Percentiles rank a stretch among this genome's conserved stretches.
These are phyloP conservation scores for Rhizomucor pusillus DNA, from an alignment of 371 early-diverging fungal genomes.

Conservation along the genomic window DNA sequence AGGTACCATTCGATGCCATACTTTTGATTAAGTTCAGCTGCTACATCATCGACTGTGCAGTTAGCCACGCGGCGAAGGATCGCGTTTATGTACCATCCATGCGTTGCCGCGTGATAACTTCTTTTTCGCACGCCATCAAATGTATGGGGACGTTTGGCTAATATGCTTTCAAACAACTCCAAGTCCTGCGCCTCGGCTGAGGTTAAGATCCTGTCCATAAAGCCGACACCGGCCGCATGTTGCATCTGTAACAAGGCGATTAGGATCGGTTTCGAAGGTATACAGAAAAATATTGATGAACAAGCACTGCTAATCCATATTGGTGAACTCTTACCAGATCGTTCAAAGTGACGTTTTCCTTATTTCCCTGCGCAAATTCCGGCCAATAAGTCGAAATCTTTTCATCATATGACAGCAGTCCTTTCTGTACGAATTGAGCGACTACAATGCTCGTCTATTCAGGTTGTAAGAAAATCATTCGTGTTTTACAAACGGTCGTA, in stretches of 20 bases:
- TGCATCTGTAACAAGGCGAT: conserved; percentile 31
- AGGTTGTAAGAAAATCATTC: too few relatives aligned
- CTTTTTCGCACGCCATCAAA: conserved; percentile 52
- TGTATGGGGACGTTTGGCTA: conserved; percentile 64
- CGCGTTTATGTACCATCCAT: conserved; percentile 77
- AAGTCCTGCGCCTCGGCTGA: conserved; percentile 30
- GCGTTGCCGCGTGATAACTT: conserved; percentile 64
- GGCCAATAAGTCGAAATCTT: conserved; percentile 70
- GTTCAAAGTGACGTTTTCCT: conserved; percentile 65
- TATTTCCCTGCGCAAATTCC: conserved; percentile 72
- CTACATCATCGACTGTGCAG: conserved; percentile 58
- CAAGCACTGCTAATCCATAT: too few relatives aligned
- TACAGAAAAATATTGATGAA: too few relatives aligned
- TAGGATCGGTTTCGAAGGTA: too few relatives aligned
- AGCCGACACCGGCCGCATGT: conserved; percentile 65
- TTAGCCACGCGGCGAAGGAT: conserved; percentile 57
- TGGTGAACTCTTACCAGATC: conserved; percentile 35
- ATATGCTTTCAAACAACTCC: conserved; percentile 25
- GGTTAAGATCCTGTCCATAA: conserved; percentile 44
- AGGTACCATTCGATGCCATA: conserved; percentile 58
- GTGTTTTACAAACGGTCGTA: not conserved
- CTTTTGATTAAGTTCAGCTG: conserved; percentile 40
- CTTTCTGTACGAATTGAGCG: conserved; percentile 61
- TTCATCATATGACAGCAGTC: conserved; percentile 51
- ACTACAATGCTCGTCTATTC: conserved; percentile 53